Evolutionary conservation across 2,329 filamentous ascomycete species (phyloP).

Genomic region (Pseudogymnoascus sp.): DNA sequence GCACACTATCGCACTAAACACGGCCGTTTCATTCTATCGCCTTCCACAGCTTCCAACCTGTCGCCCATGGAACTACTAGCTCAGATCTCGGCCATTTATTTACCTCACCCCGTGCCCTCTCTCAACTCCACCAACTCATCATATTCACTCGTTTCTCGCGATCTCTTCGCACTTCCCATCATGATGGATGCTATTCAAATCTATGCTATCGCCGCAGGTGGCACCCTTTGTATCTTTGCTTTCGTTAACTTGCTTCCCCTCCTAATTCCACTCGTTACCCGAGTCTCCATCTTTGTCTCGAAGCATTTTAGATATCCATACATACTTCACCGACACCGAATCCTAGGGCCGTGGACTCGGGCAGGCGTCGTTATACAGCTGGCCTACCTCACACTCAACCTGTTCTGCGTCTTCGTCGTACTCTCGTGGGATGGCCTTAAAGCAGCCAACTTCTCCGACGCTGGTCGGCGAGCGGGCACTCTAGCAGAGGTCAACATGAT

Average conservation of each 20-base stretch:
- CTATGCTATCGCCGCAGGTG: neutral
- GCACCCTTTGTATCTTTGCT: constrained; percentile 8
- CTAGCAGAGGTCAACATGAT: constrained; percentile 19
- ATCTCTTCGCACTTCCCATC: neutral
- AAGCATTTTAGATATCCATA: too few species aligned
- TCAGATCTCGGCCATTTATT: neutral
- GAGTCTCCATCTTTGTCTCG: too few species aligned
- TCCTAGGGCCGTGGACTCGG: too few species aligned
- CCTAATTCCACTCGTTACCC: too few species aligned
- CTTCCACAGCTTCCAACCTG: neutral
- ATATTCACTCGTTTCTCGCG: too few species aligned
- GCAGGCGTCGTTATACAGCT: too few species aligned
- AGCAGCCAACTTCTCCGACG: neutral
- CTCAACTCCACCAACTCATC: neutral
- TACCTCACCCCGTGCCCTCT: neutral
- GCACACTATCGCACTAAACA: neutral
- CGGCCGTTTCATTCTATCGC: neutral
- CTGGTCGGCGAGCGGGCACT: constrained; percentile 12
- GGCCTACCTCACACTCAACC: neutral
- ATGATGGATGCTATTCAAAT: constrained; percentile 10
- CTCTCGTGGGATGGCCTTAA: neutral
- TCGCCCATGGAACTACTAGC: neutral
- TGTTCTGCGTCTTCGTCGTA: neutral
- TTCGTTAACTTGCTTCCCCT: constrained; percentile 4
- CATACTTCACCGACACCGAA: too few species aligned